Evolutionary conservation across 192 early-diverging fungal species (phyloP).

Genomic region (Podila horticola): DNA sequence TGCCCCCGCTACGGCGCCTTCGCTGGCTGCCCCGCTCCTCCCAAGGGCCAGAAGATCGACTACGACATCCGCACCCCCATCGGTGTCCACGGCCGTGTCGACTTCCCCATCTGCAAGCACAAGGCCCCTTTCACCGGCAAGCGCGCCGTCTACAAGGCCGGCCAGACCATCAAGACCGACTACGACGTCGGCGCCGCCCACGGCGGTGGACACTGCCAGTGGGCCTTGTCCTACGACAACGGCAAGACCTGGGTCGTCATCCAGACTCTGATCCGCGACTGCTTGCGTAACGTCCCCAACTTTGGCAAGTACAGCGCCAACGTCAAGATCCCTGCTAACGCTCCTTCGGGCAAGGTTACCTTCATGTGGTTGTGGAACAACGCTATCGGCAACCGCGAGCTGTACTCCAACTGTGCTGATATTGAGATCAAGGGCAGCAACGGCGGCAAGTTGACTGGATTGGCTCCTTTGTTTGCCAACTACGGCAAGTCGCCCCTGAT

Average conservation of each 20-base stretch:
- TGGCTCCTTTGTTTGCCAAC: constrained; percentile 54
- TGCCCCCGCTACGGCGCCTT: constrained; percentile 57
- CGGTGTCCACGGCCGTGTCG: constrained; percentile 17
- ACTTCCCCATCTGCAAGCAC: constrained; percentile 60
- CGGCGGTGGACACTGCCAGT: constrained; percentile 80
- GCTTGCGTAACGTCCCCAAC: constrained; percentile 52
- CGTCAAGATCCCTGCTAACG: constrained; percentile 46
- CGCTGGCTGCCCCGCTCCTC: constrained; percentile 56
- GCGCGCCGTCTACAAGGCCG: constrained; percentile 54
- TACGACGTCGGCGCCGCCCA: constrained; percentile 66
- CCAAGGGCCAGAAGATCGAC: constrained; percentile 53
- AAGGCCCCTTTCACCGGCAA: constrained; percentile 46
- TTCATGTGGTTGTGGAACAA: constrained; percentile 78
- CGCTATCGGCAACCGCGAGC: constrained; percentile 80
- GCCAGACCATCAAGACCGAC: constrained; percentile 61
- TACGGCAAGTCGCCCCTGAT: constrained; percentile 46
- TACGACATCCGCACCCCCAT: constrained; percentile 62
- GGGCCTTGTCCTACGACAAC: constrained; percentile 71
- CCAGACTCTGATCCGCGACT: constrained; percentile 61
- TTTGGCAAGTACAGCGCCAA: constrained; percentile 17
- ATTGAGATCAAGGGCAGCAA: constrained; percentile 64
- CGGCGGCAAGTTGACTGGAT: constrained; percentile 54
- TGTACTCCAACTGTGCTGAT: constrained; percentile 83
- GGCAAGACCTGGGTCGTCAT: constrained; percentile 74
- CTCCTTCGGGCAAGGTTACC: constrained; percentile 49